Base-by-base conservation (phyloP, 1,284 basidiomycete species). In the Trichosporon ovoides region DNA sequence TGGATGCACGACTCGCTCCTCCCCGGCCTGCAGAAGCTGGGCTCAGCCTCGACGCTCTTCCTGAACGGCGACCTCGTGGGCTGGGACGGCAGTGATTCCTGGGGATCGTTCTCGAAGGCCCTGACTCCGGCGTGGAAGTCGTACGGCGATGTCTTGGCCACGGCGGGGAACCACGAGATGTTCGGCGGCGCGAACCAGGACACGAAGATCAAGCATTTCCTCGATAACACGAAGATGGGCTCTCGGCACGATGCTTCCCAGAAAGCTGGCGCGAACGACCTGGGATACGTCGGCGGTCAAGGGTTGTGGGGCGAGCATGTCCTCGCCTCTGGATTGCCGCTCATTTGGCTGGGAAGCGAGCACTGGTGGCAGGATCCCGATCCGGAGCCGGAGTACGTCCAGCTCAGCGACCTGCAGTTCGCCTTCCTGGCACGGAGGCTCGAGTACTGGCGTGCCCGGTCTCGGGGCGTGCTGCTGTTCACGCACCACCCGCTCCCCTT, bases 121-220 rank as follows among this genome's bases (percentile, higher is more conserved):
- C 28, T 56, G 13, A 40, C 40, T 22, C 33, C 46, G 6, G 46
- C 55, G 16, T 16, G 22, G n/a, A 38, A 50, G 28, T 24, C 20
- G 14, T 56, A 56, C 55, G 2, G 34, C 5, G 10, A 51, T 37
- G 13, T 51, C 14, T n/a, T 56, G 19, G 18, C 22, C 24, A 10
- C 12, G 1, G 19, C 31, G 13, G 55, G 55, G 14, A 56, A 56
- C 49, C 55, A 56, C 55, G 55, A 56, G 19, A 37, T 50, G 55
- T 48, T 35, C 40, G 31, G 40, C 34, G 16, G 12, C 9, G 19
- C 33, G 19, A 14, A 24, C 33, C 19, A 36, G 16, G 40, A 19
- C 4, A 11, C 19, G 19, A 35, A 54, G 33, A 48, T 35, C 10
- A 9, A 7, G 20, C 40, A 35, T 31, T 54, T 54, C 40, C 22